A percentile compares a stretch with the other conserved stretches of the same genome.
phyloP scores from a whole-genome alignment of 495 filamentous ascomycete genomes.

The Bombardia bombarda region DNA sequence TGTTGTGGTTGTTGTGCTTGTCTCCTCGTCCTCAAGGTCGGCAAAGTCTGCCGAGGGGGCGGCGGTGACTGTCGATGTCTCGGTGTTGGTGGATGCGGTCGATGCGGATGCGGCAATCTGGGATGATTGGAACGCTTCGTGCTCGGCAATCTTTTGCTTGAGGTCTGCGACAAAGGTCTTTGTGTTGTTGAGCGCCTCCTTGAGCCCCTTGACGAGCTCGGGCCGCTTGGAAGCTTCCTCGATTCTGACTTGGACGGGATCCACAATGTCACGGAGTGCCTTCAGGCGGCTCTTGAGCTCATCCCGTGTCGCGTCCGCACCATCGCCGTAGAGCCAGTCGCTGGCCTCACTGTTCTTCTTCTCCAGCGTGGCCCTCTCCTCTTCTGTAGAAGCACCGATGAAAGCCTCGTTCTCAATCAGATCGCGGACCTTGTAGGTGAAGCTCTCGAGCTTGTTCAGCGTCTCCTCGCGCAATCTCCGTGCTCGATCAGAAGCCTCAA shows the following conservation, averaged over 20 bases:
- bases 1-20: conserved; percentile 21
- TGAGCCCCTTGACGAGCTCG: conserved; percentile 52
- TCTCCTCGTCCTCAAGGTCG: conserved; percentile 52
- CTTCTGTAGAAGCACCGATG: conserved; percentile 54
- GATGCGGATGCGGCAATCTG: conserved; percentile 30
- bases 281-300: conserved; percentile 66
- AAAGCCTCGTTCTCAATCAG: conserved; percentile 70
- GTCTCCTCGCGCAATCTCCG: conserved; percentile 76
- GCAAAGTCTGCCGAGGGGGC: conserved; percentile 49
- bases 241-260: conserved; percentile 58
- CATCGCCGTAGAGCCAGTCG: conserved; percentile 89
- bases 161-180: conserved; percentile 42
- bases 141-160: conserved; percentile 37
- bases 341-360: conserved; percentile 56
- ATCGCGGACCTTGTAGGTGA: conserved; percentile 84
- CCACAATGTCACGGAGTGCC: conserved; percentile 60
- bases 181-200: conserved; percentile 53
- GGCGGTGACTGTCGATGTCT: conserved; percentile 29
- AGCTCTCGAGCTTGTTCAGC: conserved; percentile 87
- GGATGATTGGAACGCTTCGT: conserved; percentile 40
- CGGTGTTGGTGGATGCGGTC: conserved; percentile 25
- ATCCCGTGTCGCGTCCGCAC: conserved; percentile 61
- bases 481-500: conserved; percentile 73
- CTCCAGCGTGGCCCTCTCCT: conserved; percentile 53
- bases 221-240: conserved; percentile 61